Conservation (phyloP, 2,329 filamentous ascomycete species). For the Cadophora luteo-olivacea region DNA sequence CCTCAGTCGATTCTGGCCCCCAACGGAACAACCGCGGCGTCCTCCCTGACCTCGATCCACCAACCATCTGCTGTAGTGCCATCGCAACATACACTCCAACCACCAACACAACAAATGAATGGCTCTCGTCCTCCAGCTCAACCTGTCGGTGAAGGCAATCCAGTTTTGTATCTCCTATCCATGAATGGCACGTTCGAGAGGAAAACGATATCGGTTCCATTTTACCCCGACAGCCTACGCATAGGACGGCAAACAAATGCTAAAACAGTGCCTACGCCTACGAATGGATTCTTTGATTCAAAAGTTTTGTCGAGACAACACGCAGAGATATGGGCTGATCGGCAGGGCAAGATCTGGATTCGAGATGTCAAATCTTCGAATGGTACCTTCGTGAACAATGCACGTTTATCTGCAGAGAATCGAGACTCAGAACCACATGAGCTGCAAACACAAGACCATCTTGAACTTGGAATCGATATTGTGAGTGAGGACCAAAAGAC, state of each 20-base stretch:
- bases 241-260: constrained; percentile 97
- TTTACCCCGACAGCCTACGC: constrained; percentile 88
- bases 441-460: constrained; percentile 85
- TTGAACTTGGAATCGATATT: constrained; percentile 97
- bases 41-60: constrained; percentile 67
- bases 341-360: constrained; percentile 89
- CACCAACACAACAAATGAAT: constrained; percentile 62
- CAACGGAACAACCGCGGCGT: constrained; percentile 63
- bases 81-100: constrained; percentile 73
- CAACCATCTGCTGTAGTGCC: constrained; percentile 64
- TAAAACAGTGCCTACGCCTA: constrained; percentile 88
- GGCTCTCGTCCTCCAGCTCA: constrained; percentile 52
- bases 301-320: constrained; percentile 97
- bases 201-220: constrained; percentile 94
- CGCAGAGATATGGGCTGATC: constrained; percentile 92
- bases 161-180: constrained; percentile 84
- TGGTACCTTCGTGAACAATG: constrained; percentile 95
- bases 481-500: constrained; percentile 99
- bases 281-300: constrained; percentile 97
- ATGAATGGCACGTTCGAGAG: constrained; percentile 97
- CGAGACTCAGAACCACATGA: constrained; percentile 96
- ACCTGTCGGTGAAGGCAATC: constrained; percentile 61
- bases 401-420: constrained; percentile 89
- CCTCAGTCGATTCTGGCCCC: constrained; percentile 66
- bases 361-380: constrained; percentile 98